Base-by-base conservation (phyloP, 371 early-diverging fungal species). In the Mucor plumbeus region DNA sequence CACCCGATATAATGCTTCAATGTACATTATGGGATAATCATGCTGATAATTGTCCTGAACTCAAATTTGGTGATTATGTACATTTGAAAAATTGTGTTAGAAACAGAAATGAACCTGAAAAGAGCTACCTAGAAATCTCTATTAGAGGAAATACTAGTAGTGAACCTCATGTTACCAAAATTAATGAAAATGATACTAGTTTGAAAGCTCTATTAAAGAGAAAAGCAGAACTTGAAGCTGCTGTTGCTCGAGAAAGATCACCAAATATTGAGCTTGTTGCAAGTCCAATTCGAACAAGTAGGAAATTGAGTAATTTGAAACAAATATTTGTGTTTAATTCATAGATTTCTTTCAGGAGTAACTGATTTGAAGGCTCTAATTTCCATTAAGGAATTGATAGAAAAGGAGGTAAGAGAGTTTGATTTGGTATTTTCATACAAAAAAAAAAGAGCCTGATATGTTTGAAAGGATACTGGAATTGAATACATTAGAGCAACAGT, bases 21-120 rank as follows among this genome's bases (percentile, higher is more conserved):
- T 65, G 72, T 15, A 66, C 75, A 0, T 61, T 78, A 17, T 78
- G 67, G 63, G 76, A 78, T 33, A 59, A 71, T 39, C 57, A 73
- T 35, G 61, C 65, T 7, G 39, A 57, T 7, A 43, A 47, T 5
- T 61, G 68, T 15, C 43, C 57, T 10, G 39, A 19, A 3, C 43
- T 67, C 5, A 5, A 3, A 6, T 53, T 26, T 5, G 62, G 58
- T 11, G 48, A 61, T 19, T 62, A 38, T 48, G 62, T 67, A 0
- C 31, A 5, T 26, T 5, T 61, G 7, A 6, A 7, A 0, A 60
- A 67, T 10, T 67, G 53, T 31, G 35, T 17, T n/a, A 64, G 43
- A 56, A 64, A 64, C 3, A 35, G 14, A 8, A 54, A 15, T 4
- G 14, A 53, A 8, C 14, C 38, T 38, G 19, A n/a, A 17, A 53